Conservation (phyloP, 1,284 basidiomycete genomes). For the Austroboletus novae-zelandiae region DNA sequence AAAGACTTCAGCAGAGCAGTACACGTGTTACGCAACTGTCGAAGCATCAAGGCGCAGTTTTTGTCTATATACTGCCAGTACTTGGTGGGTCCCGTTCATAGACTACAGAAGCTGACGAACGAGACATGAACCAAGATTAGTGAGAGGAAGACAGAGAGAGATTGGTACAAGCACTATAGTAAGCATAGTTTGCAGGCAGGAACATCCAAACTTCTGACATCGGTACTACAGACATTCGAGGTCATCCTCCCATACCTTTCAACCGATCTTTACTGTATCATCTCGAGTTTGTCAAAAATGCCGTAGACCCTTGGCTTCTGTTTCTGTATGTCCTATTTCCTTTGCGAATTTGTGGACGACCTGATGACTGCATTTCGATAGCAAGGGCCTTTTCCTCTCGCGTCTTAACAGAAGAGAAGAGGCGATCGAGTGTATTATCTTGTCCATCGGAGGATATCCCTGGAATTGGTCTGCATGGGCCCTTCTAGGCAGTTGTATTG, state of each 20-base stretch:
- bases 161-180: conserved; percentile 77
- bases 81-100: conserved; percentile 57
- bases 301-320: conserved; percentile 79
- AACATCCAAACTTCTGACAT: conserved; percentile 2
- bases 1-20: conserved; percentile 81
- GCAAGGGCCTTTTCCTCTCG: conserved; percentile 78
- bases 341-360: conserved; percentile 4
- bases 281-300: conserved; percentile 54
- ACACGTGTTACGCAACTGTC: conserved; percentile 60
- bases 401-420: conserved; percentile 78
- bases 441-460: conserved; percentile 78
- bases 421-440: conserved; percentile 80
- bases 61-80: conserved; percentile 80
- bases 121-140: conserved; percentile 43
- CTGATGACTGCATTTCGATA: conserved; percentile 29
- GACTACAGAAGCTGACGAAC: neutral
- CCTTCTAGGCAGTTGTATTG: conserved; percentile 76
- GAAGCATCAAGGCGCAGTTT: conserved; percentile 74
- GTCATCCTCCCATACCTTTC: conserved; percentile 69
- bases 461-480: conserved; percentile 98
- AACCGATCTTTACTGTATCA: conserved; percentile 63
- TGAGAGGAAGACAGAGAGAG: conserved; percentile 64
- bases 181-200: conserved; percentile 27
- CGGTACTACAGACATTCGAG: conserved; percentile 58
- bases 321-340: conserved; percentile 59